Conservation (phyloP, 2,329 filamentous ascomycete genomes). For the Aschersonia sp. region DNA sequence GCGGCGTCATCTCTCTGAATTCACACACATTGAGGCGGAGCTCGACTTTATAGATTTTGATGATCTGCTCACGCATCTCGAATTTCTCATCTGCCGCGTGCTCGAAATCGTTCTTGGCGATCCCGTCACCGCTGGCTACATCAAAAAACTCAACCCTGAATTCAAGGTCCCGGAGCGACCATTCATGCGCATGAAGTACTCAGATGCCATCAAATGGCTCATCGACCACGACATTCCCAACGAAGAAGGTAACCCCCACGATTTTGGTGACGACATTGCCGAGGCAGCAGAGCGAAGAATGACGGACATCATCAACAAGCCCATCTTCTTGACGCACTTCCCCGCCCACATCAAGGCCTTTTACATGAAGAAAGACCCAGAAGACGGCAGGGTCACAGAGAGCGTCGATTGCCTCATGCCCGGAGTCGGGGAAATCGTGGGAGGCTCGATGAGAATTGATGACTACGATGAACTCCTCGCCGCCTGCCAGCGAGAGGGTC, state of each 20-base stretch:
- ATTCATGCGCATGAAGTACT: slow-evolving; percentile 90
- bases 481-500: slow-evolving; percentile 76
- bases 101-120: slow-evolving; percentile 66
- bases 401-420: slow-evolving; percentile 80
- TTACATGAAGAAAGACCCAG: slow-evolving; percentile 86
- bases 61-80: slow-evolving; percentile 76
- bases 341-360: slow-evolving; percentile 96
- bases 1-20: slow-evolving; percentile 86
- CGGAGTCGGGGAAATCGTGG: slow-evolving; percentile 91
- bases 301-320: slow-evolving; percentile 91
- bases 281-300: slow-evolving; percentile 93
- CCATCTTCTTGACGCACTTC: slow-evolving; percentile 96
- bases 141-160: slow-evolving; percentile 81
- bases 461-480: slow-evolving; percentile 78
- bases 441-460: slow-evolving; percentile 92
- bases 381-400: slow-evolving; percentile 76
- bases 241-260: slow-evolving; percentile 80
- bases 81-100: slow-evolving; percentile 75
- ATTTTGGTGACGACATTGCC: slow-evolving; percentile 93
- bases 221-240: slow-evolving; percentile 79
- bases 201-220: slow-evolving; percentile 89
- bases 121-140: slow-evolving; percentile 52
- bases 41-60: slow-evolving; percentile 90
- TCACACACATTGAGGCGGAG: slow-evolving; percentile 93
- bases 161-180: slow-evolving; percentile 73